Evolutionary conservation across 192 early-diverging fungal genomes (phyloP), one percentile per base, ranked within the genome.

Genomic region (Backusella morwellensis): DNA sequence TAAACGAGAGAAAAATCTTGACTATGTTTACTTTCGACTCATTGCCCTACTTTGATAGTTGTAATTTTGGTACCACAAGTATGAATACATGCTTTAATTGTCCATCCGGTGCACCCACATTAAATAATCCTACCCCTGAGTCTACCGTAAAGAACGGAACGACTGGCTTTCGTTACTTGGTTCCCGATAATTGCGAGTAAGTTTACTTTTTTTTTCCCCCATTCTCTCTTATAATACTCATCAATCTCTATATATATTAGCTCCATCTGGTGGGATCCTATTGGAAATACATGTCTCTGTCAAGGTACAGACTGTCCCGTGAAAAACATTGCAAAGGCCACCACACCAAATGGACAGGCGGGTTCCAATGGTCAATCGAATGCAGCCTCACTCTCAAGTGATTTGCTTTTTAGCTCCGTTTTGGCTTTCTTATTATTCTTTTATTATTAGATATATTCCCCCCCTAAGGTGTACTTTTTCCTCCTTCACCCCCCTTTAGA

Each of bases 241-340:
- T 29, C 29, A 29, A 29, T 29, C 29, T 52, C 29, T 52, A 52
- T 52, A n/a, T n/a, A 52, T 6, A n/a, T 19, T 78, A 90, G 89
- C 54, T 81, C 85, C 35, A 75, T 86, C 21, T 92, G 87, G 86
- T 93, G 91, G 91, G 90, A 93, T 78, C 92, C 92, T 38, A 79
- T 68, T 80, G 86, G 67, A 74, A 84, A 77, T 29, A 72, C 66
- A 2, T 93, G 92, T 78, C 52, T 88, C 12, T 93, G 92, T 80
- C 21, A 63, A 63, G 75, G 74, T 66, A 77, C 78, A 15, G 72
- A 77, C 41, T 93, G 92, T 76, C 75, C 80, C 0, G 88, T 82
- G 54, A 88, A 85, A n/a, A 89, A 87, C 50, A 76, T 78, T 4
- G 78, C 84, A 19, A 77, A 80, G 14, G 23, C 70, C 32, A 74